Evolutionary conservation across 768 basidiomycete genomes (phyloP).

Genomic region (Serendipita sp.): DNA sequence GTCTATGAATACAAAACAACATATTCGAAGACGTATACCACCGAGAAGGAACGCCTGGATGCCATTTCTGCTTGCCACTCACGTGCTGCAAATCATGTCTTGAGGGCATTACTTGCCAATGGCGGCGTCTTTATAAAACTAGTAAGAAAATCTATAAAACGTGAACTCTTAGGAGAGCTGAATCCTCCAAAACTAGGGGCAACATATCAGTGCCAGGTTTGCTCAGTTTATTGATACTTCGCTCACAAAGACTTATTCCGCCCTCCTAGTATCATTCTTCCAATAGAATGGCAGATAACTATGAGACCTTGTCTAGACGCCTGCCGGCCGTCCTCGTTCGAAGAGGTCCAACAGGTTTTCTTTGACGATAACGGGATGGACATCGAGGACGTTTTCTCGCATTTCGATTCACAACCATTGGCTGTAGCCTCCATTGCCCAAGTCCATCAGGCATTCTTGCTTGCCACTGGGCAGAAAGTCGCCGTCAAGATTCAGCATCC

Average conservation of each 20-base stretch:
- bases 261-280: conserved; percentile 31
- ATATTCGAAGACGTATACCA: conserved; percentile 36
- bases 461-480: conserved; percentile 52
- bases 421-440: conserved; percentile 95
- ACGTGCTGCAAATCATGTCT: conserved; percentile 62
- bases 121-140: conserved; percentile 42
- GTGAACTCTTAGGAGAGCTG: background rate
- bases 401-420: conserved; percentile 76
- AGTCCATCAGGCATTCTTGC: conserved; percentile 72
- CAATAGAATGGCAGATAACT: conserved; percentile 44
- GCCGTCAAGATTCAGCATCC: conserved; percentile 96
- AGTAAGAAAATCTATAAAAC: background rate
- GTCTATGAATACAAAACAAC: conserved; percentile 20
- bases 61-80: conserved; percentile 69
- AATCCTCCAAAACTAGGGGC: conserved; percentile 15
- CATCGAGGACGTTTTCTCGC: conserved; percentile 60
- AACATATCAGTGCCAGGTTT: conserved; percentile 10
- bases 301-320: conserved; percentile 70
- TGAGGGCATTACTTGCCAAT: conserved; percentile 74
- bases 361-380: conserved; percentile 58
- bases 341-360: conserved; percentile 63
- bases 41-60: conserved; percentile 32
- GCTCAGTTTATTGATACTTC: too few relatives aligned
- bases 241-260: too few relatives aligned
- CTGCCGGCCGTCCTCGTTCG: conserved; percentile 76